Base-by-base conservation (phyloP, 1,284 basidiomycete species). In the Pseudomicrostroma phylloplanum region DNA sequence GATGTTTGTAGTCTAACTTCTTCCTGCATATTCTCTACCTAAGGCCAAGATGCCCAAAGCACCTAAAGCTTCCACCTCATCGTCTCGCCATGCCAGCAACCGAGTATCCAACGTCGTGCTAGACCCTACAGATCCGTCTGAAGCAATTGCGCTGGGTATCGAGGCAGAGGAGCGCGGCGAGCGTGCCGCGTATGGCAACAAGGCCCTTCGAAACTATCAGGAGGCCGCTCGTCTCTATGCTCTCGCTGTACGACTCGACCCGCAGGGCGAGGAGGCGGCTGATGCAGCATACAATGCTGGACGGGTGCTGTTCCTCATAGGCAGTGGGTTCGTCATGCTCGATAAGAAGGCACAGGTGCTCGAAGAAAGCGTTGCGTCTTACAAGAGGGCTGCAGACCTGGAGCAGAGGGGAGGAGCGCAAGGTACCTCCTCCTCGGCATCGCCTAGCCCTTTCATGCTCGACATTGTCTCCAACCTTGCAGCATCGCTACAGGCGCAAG, bases 111-210 rank as follows among this genome's bases (percentile, higher is more conserved):
- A 36, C 30, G 30, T 36, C 3, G 30, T 36, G 30, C 4, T 36
- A 36, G 30, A 36, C 9, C 30, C 30, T 36, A 36, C 30, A 36
- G 30, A 36, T 9, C 30, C 30, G 3, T 36, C 30, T 9, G 51
- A 54, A 54, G 51, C 51, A 15, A 13, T 54, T 7, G 19, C 51
- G 21, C 21, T 26, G 6, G 51, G 51, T 19, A 25, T 23, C 51
- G 51, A 54, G 23, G 51, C 25, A 7, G 51, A 54, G 26, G 51
- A 54, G 7, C 51, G 51, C 51, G 51, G 51, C n/a, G 51, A 54
- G 51, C 51, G 51, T 6, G 15, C 51, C 21, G 51, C 51, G 21
- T 54, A 54, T 25, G 51, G 51, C 15, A 23, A 19, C 15, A 54
- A 54, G 23, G 51, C 51, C 21, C 51, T 23, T 15, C 51, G 51